phyloP scores from a whole-genome alignment of 2,329 filamentous ascomycete genomes.

The Epichloe aotearoae region DNA sequence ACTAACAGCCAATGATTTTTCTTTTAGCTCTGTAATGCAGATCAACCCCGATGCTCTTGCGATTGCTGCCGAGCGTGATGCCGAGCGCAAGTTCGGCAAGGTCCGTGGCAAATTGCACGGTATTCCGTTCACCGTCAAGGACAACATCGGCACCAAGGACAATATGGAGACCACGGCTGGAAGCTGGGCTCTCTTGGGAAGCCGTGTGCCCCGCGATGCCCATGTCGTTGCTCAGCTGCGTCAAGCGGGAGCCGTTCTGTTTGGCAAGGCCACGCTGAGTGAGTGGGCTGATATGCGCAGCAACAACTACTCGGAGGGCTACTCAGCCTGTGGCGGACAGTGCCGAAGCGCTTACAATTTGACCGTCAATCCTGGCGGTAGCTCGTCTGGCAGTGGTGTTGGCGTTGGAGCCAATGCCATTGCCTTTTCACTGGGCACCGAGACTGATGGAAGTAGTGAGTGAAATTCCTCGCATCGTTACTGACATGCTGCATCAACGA shows the following conservation, averaged over 20 bases:
- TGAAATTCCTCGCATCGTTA: conserved; percentile 1
- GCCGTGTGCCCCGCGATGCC: conserved; percentile 54
- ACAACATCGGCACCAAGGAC: conserved; percentile 57
- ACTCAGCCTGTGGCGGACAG: conserved; percentile 51
- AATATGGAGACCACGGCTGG: conserved; percentile 64
- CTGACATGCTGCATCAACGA: not conserved
- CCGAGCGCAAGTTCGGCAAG: conserved; percentile 41
- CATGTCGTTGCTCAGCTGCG: conserved; percentile 48
- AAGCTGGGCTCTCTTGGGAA: conserved; percentile 51
- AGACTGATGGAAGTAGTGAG: conserved; percentile 54
- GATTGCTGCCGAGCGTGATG: conserved; percentile 49
- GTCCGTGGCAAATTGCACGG: conserved; percentile 57
- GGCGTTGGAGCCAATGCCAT: conserved; percentile 51
- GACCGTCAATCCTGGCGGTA: conserved; percentile 54
- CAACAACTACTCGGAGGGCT: conserved; percentile 55
- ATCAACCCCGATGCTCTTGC: conserved; percentile 52
- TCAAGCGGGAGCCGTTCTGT: conserved; percentile 51
- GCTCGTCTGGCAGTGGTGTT: conserved; percentile 51
- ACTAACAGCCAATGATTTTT: too few relatives aligned
- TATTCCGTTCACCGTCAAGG: conserved; percentile 64
- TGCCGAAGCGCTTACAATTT: conserved; percentile 54
- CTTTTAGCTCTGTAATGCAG: conserved; percentile 42
- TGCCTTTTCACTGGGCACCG: conserved; percentile 55
- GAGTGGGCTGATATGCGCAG: conserved; percentile 66
- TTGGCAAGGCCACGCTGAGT: conserved; percentile 57